phyloP scores from a whole-genome alignment of 768 basidiomycete species.

The Clitopilus passeckerianus region DNA sequence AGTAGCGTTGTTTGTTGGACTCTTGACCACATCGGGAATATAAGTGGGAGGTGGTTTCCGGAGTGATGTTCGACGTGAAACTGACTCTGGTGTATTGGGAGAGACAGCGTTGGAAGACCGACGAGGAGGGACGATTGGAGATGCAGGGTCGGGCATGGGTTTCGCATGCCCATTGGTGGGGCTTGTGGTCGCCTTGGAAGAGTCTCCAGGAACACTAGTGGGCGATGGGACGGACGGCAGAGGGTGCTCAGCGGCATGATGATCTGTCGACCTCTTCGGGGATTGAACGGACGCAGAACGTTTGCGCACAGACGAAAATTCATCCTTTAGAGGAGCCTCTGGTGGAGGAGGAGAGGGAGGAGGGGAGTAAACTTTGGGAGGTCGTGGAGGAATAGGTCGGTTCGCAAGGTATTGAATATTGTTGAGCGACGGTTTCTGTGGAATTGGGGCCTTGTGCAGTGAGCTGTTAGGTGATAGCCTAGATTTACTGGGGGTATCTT shows the following conservation, averaged over 20 bases:
- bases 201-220: neutral
- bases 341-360: conserved; percentile 41
- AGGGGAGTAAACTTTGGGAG: conserved; percentile 40
- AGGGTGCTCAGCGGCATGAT: neutral
- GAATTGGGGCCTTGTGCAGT: neutral
- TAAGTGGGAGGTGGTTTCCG: conserved; percentile 15
- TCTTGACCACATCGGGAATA: conserved; percentile 8
- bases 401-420: conserved; percentile 50
- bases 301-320: conserved; percentile 13
- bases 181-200: neutral
- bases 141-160: neutral
- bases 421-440: conserved; percentile 20
- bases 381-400: conserved; percentile 57
- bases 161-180: conserved; percentile 1
- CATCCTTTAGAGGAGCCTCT: conserved; percentile 34
- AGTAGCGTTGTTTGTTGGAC: conserved; percentile 40
- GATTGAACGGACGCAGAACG: conserved; percentile 24
- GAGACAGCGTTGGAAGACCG: neutral
- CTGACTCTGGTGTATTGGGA: conserved; percentile 1
- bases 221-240: neutral
- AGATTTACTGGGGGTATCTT: conserved; percentile 5
- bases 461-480: neutral
- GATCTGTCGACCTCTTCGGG: conserved; percentile 12
- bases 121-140: neutral
- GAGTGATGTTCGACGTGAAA: conserved; percentile 3